Evolutionary conservation across 345 rosid genomes (phyloP).

Genomic region (Lumnitzera racemosa): DNA sequence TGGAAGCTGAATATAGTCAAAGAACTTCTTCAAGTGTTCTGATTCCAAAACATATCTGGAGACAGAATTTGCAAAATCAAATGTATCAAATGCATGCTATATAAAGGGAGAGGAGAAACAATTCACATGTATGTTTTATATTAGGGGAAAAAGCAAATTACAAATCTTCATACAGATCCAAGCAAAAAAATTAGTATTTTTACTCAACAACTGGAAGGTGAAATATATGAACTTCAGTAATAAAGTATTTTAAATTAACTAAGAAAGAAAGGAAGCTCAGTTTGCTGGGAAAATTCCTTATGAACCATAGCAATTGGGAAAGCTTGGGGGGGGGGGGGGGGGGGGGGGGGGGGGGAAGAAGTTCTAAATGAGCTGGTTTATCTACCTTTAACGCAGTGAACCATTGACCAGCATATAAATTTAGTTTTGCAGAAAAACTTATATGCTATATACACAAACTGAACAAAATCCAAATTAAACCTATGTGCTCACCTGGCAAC

Average conservation of each 20-base stretch:
- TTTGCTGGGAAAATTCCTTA: too few relatives aligned
- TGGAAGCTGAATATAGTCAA: constrained; percentile 86
- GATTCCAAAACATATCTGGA: constrained; percentile 89
- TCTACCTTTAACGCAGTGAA: too few relatives aligned
- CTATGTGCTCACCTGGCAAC: constrained; percentile 65
- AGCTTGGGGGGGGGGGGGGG: too few relatives aligned
- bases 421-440: neutral
- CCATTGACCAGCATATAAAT: too few relatives aligned
- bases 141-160: too few relatives aligned
- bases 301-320: too few relatives aligned
- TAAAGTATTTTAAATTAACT: too few relatives aligned
- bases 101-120: neutral
- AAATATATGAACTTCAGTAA: neutral
- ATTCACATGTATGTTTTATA: neutral
- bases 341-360: too few relatives aligned
- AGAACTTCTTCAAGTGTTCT: constrained; percentile 77
- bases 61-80: neutral
- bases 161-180: too few relatives aligned
- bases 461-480: neutral
- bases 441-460: neutral
- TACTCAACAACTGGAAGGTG: neutral
- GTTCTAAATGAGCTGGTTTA: too few relatives aligned
- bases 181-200: too few relatives aligned
- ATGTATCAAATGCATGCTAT: neutral
- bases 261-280: too few relatives aligned